Conservation (phyloP, 805 yeast genomes). For the Komagataella pseudopastoris region DNA sequence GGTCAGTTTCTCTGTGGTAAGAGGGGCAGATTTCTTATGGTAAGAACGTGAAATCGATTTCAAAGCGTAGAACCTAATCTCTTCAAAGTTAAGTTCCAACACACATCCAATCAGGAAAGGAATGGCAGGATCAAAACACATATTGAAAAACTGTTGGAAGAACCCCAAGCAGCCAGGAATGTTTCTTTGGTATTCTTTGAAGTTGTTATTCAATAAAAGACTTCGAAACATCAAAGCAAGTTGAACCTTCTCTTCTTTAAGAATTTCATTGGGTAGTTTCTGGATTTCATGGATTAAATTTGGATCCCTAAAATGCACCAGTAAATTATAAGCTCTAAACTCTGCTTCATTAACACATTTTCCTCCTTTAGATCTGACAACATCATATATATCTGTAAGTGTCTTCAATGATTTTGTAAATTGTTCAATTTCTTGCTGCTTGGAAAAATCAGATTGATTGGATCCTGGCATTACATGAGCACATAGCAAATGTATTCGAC, state of each 20-base stretch:
- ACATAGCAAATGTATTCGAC: slow-evolving; percentile 71
- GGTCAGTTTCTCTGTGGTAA: slow-evolving; percentile 32
- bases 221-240: slow-evolving; percentile 61
- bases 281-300: slow-evolving; percentile 73
- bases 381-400: slow-evolving; percentile 74
- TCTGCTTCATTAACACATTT: slow-evolving; percentile 79
- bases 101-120: slow-evolving; percentile 66
- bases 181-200: slow-evolving; percentile 33
- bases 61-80: slow-evolving; percentile 62
- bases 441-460: slow-evolving; percentile 56
- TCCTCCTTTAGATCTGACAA: slow-evolving; percentile 58
- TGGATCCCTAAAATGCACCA: slow-evolving; percentile 72
- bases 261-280: slow-evolving; percentile 43
- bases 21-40: slow-evolving; percentile 61
- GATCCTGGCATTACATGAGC: slow-evolving; percentile 77
- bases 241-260: slow-evolving; percentile 45
- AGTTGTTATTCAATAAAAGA: slow-evolving; percentile 48
- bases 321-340: slow-evolving; percentile 74
- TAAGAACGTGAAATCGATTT: slow-evolving; percentile 50
- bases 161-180: slow-evolving; percentile 47
- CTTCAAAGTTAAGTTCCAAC: slow-evolving; percentile 69
- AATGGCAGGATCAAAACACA: slow-evolving; percentile 29
- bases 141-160: slow-evolving; percentile 50
- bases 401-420: slow-evolving; percentile 86
- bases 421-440: slow-evolving; percentile 93